Percentiles rank a stretch among this genome's conserved stretches.
Conservation (phyloP, 2,329 filamentous ascomycete genomes). For the Botrytis fabae region DNA sequence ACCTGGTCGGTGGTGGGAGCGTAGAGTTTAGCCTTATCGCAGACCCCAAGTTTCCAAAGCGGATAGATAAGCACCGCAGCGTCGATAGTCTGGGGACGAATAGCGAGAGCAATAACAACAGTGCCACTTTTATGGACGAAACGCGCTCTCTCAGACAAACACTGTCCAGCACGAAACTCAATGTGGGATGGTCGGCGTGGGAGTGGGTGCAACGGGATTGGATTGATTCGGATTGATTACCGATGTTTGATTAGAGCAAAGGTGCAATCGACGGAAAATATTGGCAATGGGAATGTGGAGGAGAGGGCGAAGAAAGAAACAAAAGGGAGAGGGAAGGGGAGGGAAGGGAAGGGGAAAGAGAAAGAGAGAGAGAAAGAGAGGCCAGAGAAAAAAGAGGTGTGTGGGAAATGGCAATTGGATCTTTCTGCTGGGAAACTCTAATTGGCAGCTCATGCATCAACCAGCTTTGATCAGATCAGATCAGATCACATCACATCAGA, state of each 20-base stretch:
- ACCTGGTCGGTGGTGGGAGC: no score
- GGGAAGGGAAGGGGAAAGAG: not conserved
- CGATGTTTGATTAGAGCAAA: not conserved
- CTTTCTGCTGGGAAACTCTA: not conserved
- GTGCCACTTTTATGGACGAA: not conserved
- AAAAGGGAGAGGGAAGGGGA: not conserved
- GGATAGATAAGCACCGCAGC: conserved; percentile 1
- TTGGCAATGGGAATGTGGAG: no score
- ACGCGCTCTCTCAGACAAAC: no score
- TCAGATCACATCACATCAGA: no score
- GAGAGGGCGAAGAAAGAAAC: not conserved
- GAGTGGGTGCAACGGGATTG: not conserved
- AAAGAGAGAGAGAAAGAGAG: not conserved
- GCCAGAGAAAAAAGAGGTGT: not conserved
- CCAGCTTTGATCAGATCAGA: no score
- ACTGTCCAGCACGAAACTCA: not conserved
- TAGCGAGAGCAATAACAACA: not conserved
- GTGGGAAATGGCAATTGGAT: not conserved
- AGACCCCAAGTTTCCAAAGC: not conserved
- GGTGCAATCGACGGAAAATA: not conserved
- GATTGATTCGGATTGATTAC: not conserved
- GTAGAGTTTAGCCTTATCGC: not conserved
- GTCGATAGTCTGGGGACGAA: conserved; percentile 4
- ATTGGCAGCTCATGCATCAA: not conserved
- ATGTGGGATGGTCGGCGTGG: not conserved